phyloP scores from a whole-genome alignment of 768 basidiomycete species.

The Leccinum olivaceopallidum region DNA sequence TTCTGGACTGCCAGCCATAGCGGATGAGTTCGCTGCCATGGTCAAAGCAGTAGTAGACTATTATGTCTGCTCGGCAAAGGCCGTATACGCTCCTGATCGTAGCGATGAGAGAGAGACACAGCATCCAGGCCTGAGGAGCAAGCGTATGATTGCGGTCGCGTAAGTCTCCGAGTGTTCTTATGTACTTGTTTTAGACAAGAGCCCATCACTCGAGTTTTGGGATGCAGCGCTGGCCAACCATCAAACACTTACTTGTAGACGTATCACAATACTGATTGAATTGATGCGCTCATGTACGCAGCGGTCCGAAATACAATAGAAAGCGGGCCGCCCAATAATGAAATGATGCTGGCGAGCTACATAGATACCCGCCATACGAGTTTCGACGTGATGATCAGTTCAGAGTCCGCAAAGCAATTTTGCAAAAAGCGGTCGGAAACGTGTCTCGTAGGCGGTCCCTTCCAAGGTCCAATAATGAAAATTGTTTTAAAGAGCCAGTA shows the following conservation, averaged over 20 bases:
- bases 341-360: not conserved
- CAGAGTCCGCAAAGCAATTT: not conserved
- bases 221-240: not conserved
- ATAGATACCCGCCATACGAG: not conserved
- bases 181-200: not conserved
- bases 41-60: not conserved
- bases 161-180: not conserved
- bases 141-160: not conserved
- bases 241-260: not conserved
- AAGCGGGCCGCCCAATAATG: not conserved
- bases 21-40: not conserved
- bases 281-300: not conserved
- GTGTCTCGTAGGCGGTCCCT: not conserved
- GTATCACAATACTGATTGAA: not conserved
- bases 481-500: too few species aligned
- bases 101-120: not conserved
- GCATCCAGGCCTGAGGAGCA: not conserved
- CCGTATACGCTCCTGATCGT: constrained; percentile 2
- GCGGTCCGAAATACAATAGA: not conserved
- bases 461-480: too few species aligned
- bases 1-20: constrained; percentile 13
- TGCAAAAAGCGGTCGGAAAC: not conserved
- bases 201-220: not conserved
- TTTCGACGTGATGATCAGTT: not conserved
- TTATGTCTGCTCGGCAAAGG: constrained; percentile 9